These are phyloP conservation scores for Aegilops sharonensis DNA, from an alignment of 176 grass and related monocot species.

Conservation along the genomic window DNA sequence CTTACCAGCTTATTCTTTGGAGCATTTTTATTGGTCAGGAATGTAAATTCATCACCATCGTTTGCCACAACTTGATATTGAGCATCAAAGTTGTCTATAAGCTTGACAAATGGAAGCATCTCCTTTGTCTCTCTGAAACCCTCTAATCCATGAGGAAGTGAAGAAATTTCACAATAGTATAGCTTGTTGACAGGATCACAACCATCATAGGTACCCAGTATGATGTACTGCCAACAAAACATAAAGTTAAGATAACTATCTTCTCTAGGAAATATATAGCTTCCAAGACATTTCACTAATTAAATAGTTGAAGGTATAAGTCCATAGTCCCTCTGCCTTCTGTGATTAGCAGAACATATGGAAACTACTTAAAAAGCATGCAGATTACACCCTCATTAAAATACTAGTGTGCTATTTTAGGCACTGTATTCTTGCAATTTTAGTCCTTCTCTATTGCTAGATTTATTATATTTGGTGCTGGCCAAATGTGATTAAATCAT, in stretches of 20 bases:
- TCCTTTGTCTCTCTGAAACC: conserved; percentile 49
- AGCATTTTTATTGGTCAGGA: conserved; percentile 83
- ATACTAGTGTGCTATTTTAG: background rate
- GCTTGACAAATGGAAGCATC: conserved; percentile 84
- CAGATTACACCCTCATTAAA: background rate
- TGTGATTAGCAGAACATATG: background rate
- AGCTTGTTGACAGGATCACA: conserved; percentile 91
- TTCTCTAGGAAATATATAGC: background rate
- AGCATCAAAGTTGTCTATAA: conserved; percentile 88
- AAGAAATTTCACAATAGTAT: conserved; percentile 78
- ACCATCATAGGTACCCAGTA: conserved; percentile 63
- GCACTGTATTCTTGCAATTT: background rate
- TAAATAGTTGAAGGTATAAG: background rate
- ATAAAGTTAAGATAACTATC: conserved; percentile 1
- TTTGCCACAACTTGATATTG: conserved; percentile 73
- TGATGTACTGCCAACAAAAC: conserved; percentile 62
- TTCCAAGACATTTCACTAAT: background rate
- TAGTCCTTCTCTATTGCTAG: background rate
- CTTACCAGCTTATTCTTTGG: conserved; percentile 81
- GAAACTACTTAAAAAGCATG: background rate
- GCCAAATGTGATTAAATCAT: background rate
- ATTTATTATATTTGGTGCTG: background rate
- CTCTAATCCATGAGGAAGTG: conserved; percentile 68
- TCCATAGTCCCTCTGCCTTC: background rate
- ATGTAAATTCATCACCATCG: conserved; percentile 75